Evolutionary conservation across 108 stramenopile species (phyloP).

Genomic region (Craspedostauros australis): DNA sequence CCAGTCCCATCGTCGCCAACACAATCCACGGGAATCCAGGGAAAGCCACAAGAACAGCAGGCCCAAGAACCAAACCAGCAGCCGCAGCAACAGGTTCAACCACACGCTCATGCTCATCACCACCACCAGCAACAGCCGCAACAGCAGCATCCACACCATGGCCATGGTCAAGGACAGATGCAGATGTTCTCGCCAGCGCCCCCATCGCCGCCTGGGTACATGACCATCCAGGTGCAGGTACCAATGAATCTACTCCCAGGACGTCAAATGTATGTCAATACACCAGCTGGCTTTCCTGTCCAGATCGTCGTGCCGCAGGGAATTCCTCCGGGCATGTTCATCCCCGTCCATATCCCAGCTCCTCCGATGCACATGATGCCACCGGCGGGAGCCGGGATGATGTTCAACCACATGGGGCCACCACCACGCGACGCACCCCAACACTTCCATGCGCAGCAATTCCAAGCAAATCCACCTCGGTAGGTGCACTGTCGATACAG

Average conservation of each 20-base stretch:
- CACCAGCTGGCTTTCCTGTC: constrained; percentile 35
- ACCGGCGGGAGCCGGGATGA: no score
- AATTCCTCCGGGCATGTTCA: constrained; percentile 51
- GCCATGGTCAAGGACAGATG: no score
- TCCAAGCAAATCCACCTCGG: no score
- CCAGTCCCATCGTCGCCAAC: not conserved
- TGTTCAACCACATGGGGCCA: no score
- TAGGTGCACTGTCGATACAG: no score
- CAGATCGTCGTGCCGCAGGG: constrained; percentile 53
- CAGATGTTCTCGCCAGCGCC: not conserved
- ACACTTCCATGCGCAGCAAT: no score
- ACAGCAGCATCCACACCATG: constrained; percentile 1
- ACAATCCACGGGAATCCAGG: not conserved
- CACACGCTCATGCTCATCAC: constrained; percentile 5
- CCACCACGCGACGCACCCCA: no score
- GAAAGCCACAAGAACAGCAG: not conserved
- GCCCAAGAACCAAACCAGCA: constrained; percentile 2
- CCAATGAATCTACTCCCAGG: constrained; percentile 42
- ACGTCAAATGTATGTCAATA: constrained; percentile 53
- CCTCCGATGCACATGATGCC: constrained; percentile 32
- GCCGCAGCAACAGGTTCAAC: constrained; percentile 9
- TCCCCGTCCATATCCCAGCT: constrained; percentile 64
- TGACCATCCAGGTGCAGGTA: constrained; percentile 57
- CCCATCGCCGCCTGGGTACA: constrained; percentile 26
- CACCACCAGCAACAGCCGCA: constrained; percentile 8